These are phyloP conservation scores for Fomitopsis serialis DNA, from an alignment of 768 basidiomycete species.

Conservation along the genomic window DNA sequence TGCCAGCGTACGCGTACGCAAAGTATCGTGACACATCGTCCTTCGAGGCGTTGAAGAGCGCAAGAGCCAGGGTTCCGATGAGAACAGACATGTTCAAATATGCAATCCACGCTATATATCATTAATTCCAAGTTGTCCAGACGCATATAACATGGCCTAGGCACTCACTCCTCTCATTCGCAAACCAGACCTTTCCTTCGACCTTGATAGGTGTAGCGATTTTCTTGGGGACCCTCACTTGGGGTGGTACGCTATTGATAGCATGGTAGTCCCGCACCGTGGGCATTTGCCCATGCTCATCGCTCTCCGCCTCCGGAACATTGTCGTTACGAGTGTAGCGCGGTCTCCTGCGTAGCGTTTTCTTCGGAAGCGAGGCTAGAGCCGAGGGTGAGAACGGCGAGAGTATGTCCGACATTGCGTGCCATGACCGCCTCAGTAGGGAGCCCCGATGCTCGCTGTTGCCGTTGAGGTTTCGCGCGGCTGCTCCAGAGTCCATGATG, in stretches of 20 bases:
- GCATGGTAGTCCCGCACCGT: conserved; percentile 71
- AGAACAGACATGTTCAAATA: conserved; percentile 87
- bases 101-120: conserved; percentile 73
- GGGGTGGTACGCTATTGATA: conserved; percentile 57
- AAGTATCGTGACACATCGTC: conserved; percentile 66
- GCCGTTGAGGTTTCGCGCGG: conserved; percentile 1
- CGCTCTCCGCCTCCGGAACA: conserved; percentile 56
- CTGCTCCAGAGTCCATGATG: not conserved
- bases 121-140: not conserved
- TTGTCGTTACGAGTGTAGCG: conserved; percentile 67
- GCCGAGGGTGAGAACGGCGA: conserved; percentile 70
- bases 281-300: conserved; percentile 48
- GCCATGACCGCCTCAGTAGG: conserved; percentile 55
- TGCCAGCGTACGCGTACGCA: conserved; percentile 75
- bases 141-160: not conserved
- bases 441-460: conserved; percentile 19
- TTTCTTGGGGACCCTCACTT: conserved; percentile 77
- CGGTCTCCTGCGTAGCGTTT: conserved; percentile 28
- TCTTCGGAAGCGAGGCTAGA: conserved; percentile 41
- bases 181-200: conserved; percentile 96
- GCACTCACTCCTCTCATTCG: conserved; percentile 82
- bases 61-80: conserved; percentile 78
- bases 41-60: conserved; percentile 82
- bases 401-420: conserved; percentile 50
- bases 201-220: conserved; percentile 78